These are phyloP conservation scores for Coniochaeta pulveracea DNA, from an alignment of 2,329 filamentous ascomycete species.

Conservation along the genomic window DNA sequence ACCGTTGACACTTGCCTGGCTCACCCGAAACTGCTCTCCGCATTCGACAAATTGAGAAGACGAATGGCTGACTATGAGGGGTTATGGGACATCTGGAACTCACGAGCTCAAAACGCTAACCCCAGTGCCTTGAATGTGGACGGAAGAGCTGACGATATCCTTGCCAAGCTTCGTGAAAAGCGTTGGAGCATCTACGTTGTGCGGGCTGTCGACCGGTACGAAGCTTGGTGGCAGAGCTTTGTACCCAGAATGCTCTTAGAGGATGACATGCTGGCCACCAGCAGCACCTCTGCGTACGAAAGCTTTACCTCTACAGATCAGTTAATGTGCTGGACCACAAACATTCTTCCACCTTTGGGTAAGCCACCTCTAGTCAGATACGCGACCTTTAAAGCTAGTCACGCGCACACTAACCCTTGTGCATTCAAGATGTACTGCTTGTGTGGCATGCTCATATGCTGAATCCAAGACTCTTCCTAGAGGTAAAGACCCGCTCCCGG, in stretches of 20 bases:
- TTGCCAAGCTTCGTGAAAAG: slow-evolving; percentile 54
- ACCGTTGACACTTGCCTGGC: slow-evolving; percentile 50
- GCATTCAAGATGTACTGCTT: slow-evolving; percentile 56
- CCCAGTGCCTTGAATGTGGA: not conserved
- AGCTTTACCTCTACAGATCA: slow-evolving; percentile 6
- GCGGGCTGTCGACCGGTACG: slow-evolving; percentile 57
- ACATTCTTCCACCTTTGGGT: slow-evolving; percentile 49
- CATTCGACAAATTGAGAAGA: slow-evolving; percentile 56
- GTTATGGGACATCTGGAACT: slow-evolving; percentile 52
- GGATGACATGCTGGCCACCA: slow-evolving; percentile 19
- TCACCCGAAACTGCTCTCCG: slow-evolving; percentile 62
- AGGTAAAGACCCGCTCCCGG: too few species aligned
- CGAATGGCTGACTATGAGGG: slow-evolving; percentile 56
- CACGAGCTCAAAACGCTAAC: slow-evolving; percentile 17
- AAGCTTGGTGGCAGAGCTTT: slow-evolving; percentile 48
- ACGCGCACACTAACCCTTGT: not conserved
- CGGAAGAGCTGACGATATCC: slow-evolving; percentile 16
- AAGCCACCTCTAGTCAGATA: slow-evolving; percentile 12
- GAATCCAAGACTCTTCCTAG: slow-evolving; percentile 62
- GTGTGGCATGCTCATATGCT: slow-evolving; percentile 73
- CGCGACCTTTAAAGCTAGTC: not conserved
- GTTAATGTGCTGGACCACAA: slow-evolving; percentile 22
- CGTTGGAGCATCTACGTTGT: slow-evolving; percentile 62
- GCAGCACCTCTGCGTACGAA: slow-evolving; percentile 18
- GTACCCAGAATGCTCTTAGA: slow-evolving; percentile 19